Evolutionary conservation across 2,329 filamentous ascomycete species (phyloP).

Genomic region (Pezicula neosporulosa): DNA sequence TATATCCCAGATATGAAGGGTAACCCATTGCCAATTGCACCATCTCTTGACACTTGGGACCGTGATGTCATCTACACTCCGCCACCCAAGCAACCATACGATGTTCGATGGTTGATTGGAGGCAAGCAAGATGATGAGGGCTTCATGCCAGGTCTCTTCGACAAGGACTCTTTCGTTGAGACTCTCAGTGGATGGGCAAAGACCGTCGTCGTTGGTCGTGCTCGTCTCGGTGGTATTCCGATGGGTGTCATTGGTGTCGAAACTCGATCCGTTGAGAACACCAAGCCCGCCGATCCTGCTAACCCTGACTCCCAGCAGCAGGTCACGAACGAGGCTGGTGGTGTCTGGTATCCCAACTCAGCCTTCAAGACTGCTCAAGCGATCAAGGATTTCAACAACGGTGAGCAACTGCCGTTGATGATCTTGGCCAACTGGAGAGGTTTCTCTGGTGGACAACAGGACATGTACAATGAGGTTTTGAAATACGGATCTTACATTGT

Average conservation of each 20-base stretch:
- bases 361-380: conserved; percentile 99
- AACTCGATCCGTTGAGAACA: conserved; percentile 93
- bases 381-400: conserved; percentile 98
- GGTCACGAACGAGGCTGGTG: conserved; percentile 89
- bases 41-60: conserved; percentile 84
- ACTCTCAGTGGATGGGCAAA: conserved; percentile 94
- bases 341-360: conserved; percentile 99
- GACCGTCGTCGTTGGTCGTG: conserved; percentile 94
- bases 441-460: conserved; percentile 98
- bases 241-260: conserved; percentile 98
- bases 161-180: conserved; percentile 95
- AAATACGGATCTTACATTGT: conserved; percentile 99
- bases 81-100: conserved; percentile 77
- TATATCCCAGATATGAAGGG: conserved; percentile 96
- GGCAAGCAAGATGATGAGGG: conserved; percentile 78
- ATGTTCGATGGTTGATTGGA: conserved; percentile 89
- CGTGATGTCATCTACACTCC: conserved; percentile 82
- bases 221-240: conserved; percentile 92
- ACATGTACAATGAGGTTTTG: conserved; percentile 99
- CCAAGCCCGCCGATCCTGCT: conserved; percentile 92
- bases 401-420: conserved; percentile 97
- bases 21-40: conserved; percentile 87
- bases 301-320: conserved; percentile 99
- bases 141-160: conserved; percentile 89
- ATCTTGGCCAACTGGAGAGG: conserved; percentile 99